Base-by-base conservation (phyloP, 2,329 filamentous ascomycete species). In the Trichoderma oligosporum region DNA sequence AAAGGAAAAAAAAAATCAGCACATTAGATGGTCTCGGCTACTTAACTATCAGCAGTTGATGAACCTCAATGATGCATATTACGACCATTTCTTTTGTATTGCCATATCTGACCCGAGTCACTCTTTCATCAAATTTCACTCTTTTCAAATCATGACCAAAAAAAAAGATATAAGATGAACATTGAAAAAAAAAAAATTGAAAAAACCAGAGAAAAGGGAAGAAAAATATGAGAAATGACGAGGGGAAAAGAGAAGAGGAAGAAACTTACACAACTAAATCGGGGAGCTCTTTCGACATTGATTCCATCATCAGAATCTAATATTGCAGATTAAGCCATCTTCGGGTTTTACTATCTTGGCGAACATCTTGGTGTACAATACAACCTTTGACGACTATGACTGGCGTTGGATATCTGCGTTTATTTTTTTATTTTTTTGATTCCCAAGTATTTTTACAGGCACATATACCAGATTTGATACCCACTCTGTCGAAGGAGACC, bases 391-490 rank as follows among this genome's bases (percentile, higher is more conserved):
- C 39, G 36, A 56, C 29, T 41, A 38, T 47, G 58, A 45, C 51
- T 20, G 42, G 41, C 56, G 56, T 58, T 58, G 56, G 56, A 39
- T 46, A 44, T 44, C 38, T 44, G 20, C 27, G 20, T 46, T 53
- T 46, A 7, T 18, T 42, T 35, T 33, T 33, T 5, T 24, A 4
- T 42, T 11, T 48, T 56, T 8, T 36, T 51, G 31, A 42, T 57
- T 53, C 29, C 46, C 45, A 38, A 52, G 29, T 44, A 22, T 57
- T 56, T 27, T 46, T 55, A 46, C 52, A 55, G 57, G 59, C 56
- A 62, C 52, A 58, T 62, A 59, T 56, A 61, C 44, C 58, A 61
- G 58, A 63, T 60, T 61, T 62, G 62, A 65, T 65, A 64, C 61
- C 63, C 61, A 58, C 48, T 44, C 45, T 46, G 51, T 42, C 33